These are phyloP conservation scores for Sclerospora graminicola DNA, from an alignment of 352 stramenopile genomes.

Conservation along the genomic window DNA sequence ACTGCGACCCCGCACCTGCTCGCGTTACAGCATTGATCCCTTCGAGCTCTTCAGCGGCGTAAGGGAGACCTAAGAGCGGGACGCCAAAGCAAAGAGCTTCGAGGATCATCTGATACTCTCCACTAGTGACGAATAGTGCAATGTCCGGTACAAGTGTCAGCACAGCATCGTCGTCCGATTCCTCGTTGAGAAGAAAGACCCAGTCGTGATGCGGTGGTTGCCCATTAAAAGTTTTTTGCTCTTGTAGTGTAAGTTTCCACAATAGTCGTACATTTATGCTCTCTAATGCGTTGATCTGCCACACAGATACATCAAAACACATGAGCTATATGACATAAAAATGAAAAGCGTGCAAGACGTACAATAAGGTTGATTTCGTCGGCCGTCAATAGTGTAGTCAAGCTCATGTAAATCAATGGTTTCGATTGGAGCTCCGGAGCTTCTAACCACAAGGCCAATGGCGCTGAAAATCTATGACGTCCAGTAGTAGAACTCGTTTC, in stretches of 20 bases:
- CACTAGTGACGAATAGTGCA: slow-evolving; percentile 49
- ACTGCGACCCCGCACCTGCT: slow-evolving; percentile 33
- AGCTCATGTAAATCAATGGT: slow-evolving; percentile 52
- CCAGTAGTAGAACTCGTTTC: slow-evolving; percentile 7
- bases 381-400: slow-evolving; percentile 33
- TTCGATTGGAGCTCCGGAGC: slow-evolving; percentile 15
- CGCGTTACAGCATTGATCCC: slow-evolving; percentile 47
- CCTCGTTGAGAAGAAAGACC: slow-evolving; percentile 41
- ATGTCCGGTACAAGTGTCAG: slow-evolving; percentile 28
- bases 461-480: slow-evolving; percentile 23
- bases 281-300: slow-evolving; percentile 51
- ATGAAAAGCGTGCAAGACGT: slow-evolving; percentile 12
- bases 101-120: slow-evolving; percentile 46
- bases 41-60: slow-evolving; percentile 71
- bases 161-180: slow-evolving; percentile 36
- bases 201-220: slow-evolving; percentile 29
- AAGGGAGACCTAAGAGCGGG: slow-evolving; percentile 58
- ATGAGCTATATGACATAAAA: no score
- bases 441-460: slow-evolving; percentile 28
- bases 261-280: slow-evolving; percentile 36
- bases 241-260: slow-evolving; percentile 46
- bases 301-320: no score
- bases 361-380: slow-evolving; percentile 49
- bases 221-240: slow-evolving; percentile 51
- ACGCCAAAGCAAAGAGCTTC: slow-evolving; percentile 48